Conservation (phyloP, 306 rosid species). For the Cicer pinnatifidum region DNA sequence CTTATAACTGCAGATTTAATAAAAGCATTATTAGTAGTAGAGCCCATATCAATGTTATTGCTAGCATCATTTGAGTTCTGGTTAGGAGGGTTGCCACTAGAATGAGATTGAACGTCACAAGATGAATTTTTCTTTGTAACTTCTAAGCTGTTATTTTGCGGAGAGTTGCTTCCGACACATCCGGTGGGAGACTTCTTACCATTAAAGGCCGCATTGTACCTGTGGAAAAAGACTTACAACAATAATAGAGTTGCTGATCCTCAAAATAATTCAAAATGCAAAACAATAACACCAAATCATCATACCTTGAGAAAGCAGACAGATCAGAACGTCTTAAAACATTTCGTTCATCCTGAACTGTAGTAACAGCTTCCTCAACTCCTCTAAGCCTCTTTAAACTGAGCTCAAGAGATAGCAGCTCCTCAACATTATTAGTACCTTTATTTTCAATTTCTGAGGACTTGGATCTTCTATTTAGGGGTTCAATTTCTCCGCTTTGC, state of each 20-base stretch:
- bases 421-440: conserved; percentile 51
- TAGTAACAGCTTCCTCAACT: conserved; percentile 57
- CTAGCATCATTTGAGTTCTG: conserved; percentile 70
- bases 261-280: conserved; percentile 22
- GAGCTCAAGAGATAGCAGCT: conserved; percentile 69
- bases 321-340: conserved; percentile 76
- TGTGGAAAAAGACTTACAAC: conserved; percentile 41
- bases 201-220: conserved; percentile 72
- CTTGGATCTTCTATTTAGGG: conserved; percentile 50
- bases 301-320: conserved; percentile 87
- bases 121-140: conserved; percentile 58
- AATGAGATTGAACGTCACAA: conserved; percentile 62
- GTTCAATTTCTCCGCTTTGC: conserved; percentile 57
- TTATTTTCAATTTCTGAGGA: conserved; percentile 54
- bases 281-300: conserved; percentile 36
- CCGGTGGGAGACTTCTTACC: conserved; percentile 64
- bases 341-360: conserved; percentile 66
- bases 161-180: conserved; percentile 71
- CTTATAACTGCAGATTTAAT: conserved; percentile 55
- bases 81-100: conserved; percentile 68
- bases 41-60: conserved; percentile 78
- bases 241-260: conserved; percentile 3
- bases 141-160: conserved; percentile 56
- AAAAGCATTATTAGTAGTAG: conserved; percentile 63
- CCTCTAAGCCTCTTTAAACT: conserved; percentile 81